phyloP scores from a whole-genome alignment of 805 yeast genomes.

The Yamadazyma nakazawae region DNA sequence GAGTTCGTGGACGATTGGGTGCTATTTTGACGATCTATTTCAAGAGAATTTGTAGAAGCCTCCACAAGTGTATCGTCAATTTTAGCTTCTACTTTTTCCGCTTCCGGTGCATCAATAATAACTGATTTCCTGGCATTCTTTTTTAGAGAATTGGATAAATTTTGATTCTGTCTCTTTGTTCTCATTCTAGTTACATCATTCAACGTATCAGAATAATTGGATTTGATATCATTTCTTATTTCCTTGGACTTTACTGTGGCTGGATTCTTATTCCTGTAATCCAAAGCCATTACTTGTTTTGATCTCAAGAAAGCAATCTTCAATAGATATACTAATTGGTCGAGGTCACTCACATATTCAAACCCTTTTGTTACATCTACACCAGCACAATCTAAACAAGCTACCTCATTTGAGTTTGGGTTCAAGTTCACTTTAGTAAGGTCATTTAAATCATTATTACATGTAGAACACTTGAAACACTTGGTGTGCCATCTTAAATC shows the following conservation, averaged over 20 bases:
- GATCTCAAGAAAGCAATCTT: slow-evolving; percentile 82
- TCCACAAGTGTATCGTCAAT: slow-evolving; percentile 9
- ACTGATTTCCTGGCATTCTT: slow-evolving; percentile 65
- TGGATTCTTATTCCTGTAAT: slow-evolving; percentile 5
- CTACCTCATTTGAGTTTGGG: slow-evolving; percentile 42
- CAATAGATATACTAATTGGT: slow-evolving; percentile 72
- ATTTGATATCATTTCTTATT: slow-evolving; percentile 7
- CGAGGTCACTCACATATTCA: slow-evolving; percentile 58
- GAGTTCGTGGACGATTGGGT: slow-evolving; percentile 27
- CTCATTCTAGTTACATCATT: slow-evolving; percentile 74
- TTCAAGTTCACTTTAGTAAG: slow-evolving; percentile 44
- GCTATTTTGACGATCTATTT: slow-evolving; percentile 16
- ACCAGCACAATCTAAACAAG: slow-evolving; percentile 12
- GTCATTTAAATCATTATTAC: slow-evolving; percentile 43
- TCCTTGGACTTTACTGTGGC: slow-evolving; percentile 1
- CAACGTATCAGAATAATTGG: slow-evolving; percentile 26
- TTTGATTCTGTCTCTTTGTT: slow-evolving; percentile 66
- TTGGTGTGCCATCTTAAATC: slow-evolving; percentile 77
- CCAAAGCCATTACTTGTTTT: slow-evolving; percentile 51
- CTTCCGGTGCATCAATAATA: slow-evolving; percentile 60
- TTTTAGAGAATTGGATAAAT: slow-evolving; percentile 50
- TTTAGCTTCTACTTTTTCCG: slow-evolving; percentile 34
- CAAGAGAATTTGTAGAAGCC: slow-evolving; percentile 2
- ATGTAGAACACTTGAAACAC: slow-evolving; percentile 67
- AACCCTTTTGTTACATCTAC: slow-evolving; percentile 42